Conservation (phyloP, 225 moss, liverwort and hornwort genomes). For the Sphagnum contortum region DNA sequence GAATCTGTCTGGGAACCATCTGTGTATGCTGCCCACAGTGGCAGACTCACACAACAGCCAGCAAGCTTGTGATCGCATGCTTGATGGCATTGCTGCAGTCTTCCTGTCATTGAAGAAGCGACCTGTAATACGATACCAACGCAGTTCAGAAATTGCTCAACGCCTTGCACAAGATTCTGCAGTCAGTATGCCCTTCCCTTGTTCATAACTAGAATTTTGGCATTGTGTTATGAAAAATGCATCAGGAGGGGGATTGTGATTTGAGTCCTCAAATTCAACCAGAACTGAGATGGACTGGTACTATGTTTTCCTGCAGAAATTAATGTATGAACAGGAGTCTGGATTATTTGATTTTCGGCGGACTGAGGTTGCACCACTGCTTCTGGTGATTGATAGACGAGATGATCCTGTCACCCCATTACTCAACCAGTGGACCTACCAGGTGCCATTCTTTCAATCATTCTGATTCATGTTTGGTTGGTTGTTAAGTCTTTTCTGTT, state of each 20-base stretch:
- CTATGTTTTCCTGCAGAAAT: slow-evolving; percentile 49
- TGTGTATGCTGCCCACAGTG: slow-evolving; percentile 84
- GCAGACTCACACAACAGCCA: slow-evolving; percentile 88
- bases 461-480: too few relatives aligned
- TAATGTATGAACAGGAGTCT: slow-evolving; percentile 97
- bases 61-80: slow-evolving; percentile 81
- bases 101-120: slow-evolving; percentile 89
- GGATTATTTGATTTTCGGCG: slow-evolving; percentile 95
- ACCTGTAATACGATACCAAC: slow-evolving; percentile 85
- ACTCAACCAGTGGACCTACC: slow-evolving; percentile 98
- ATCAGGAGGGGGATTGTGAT: background rate
- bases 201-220: background rate
- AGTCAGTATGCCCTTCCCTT: slow-evolving; percentile 29
- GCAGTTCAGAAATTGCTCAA: slow-evolving; percentile 89
- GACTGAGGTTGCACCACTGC: slow-evolving; percentile 87
- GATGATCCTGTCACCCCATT: slow-evolving; percentile 96
- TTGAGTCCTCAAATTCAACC: background rate
- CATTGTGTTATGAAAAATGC: background rate
- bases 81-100: slow-evolving; percentile 91
- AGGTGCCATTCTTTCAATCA: slow-evolving; percentile 32
- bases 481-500: background rate
- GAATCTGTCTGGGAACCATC: slow-evolving; percentile 86
- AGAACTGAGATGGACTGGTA: slow-evolving; percentile 16
- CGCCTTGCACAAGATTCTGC: slow-evolving; percentile 85
- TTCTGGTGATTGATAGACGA: slow-evolving; percentile 89